These are phyloP conservation scores for Fusarium praegraminearum DNA, from an alignment of 2,329 filamentous ascomycete species.

Conservation along the genomic window DNA sequence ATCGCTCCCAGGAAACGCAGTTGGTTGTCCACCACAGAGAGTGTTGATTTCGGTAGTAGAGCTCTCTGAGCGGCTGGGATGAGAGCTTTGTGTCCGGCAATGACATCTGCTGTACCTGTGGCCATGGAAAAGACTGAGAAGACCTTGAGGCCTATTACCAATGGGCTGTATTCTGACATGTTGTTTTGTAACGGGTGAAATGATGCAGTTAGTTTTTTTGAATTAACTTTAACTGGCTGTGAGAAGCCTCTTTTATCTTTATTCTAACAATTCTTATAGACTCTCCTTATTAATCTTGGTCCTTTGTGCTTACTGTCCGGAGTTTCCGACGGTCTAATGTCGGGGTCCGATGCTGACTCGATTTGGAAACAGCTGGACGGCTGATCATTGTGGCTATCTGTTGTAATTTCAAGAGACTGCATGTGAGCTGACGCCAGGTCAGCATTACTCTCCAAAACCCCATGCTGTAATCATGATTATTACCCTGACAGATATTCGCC, in stretches of 20 bases:
- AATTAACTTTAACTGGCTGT: rapidly evolving
- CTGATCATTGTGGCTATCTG: rapidly evolving
- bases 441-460: neutral
- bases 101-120: neutral
- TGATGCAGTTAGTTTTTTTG: no score
- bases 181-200: neutral
- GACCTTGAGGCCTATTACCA: neutral
- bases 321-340: slow-evolving; percentile 2
- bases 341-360: neutral
- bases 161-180: slow-evolving; percentile 10
- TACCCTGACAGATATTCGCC: neutral
- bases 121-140: slow-evolving; percentile 15
- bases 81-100: neutral
- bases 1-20: slow-evolving; percentile 9
- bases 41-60: neutral
- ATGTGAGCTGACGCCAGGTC: no score
- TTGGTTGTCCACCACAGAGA: slow-evolving; percentile 8
- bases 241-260: neutral
- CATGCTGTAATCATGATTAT: neutral
- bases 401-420: neutral
- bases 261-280: no score
- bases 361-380: neutral
- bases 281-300: neutral
- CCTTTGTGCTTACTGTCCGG: slow-evolving; percentile 1
- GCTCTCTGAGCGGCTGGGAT: slow-evolving; percentile 4